Evolutionary conservation across 441 rosid species (phyloP).

Genomic region (Pelargonium cotyledonis): DNA sequence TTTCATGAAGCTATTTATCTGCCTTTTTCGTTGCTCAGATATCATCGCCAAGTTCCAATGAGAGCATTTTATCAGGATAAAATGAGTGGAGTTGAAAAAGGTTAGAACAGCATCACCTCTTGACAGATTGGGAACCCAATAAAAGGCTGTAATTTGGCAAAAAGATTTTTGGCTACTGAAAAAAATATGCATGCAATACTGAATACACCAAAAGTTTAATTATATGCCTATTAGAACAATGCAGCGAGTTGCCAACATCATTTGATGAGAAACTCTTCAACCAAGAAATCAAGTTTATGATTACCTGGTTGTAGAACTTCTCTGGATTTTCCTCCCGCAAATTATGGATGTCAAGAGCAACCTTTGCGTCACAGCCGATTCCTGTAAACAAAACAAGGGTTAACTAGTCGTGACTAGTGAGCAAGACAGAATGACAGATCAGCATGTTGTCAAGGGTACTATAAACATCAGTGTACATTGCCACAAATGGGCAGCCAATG

Average conservation of each 20-base stretch:
- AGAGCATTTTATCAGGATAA: background rate
- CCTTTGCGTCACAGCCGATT: constrained; percentile 97
- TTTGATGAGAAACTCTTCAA: background rate
- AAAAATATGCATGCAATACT: background rate
- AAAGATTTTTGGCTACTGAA: background rate
- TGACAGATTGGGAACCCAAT: background rate
- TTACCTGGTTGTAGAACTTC: constrained; percentile 83
- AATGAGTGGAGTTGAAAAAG: background rate
- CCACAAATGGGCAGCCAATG: no score
- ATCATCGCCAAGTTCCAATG: background rate
- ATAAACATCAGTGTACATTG: background rate
- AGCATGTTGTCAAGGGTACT: background rate
- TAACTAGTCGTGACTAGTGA: constrained; percentile 10
- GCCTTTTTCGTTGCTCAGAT: background rate
- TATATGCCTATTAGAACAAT: background rate
- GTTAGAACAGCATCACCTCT: background rate
- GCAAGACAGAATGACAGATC: background rate
- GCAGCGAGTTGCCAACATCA: background rate
- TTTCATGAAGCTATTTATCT: background rate
- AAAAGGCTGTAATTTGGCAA: background rate
- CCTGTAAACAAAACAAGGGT: constrained; percentile 38
- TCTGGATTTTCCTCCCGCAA: constrained; percentile 94
- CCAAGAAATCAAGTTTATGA: constrained; percentile 5
- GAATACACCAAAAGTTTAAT: background rate
- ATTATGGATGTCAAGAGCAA: constrained; percentile 91